These are phyloP conservation scores for Amanita rimosa DNA, from an alignment of 768 basidiomycete genomes.

Conservation along the genomic window DNA sequence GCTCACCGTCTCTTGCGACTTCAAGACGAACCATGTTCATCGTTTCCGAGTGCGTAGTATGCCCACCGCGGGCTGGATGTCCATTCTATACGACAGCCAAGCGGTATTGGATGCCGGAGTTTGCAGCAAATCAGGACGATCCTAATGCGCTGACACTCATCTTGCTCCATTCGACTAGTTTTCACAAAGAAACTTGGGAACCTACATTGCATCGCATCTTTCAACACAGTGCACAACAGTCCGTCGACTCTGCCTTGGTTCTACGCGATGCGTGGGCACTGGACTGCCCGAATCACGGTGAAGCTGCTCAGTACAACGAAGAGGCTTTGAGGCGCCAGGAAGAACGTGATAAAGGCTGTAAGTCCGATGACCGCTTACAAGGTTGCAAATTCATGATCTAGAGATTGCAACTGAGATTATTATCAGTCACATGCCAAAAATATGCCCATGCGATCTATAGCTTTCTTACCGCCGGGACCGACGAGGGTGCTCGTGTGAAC, in stretches of 20 bases:
- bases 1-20: too few relatives aligned
- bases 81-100: conserved; percentile 45
- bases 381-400: too few relatives aligned
- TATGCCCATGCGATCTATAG: conserved; percentile 49
- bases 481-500: conserved; percentile 28
- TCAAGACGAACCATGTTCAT: too few relatives aligned
- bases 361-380: too few relatives aligned
- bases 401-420: conserved; percentile 4
- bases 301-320: conserved; percentile 44
- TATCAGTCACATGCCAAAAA: conserved; percentile 49
- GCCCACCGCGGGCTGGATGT: conserved; percentile 29
- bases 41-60: conserved; percentile 12
- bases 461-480: conserved; percentile 35
- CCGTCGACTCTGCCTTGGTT: conserved; percentile 14
- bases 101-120: conserved; percentile 35
- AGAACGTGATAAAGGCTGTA: conserved; percentile 36
- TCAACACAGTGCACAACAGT: conserved; percentile 4
- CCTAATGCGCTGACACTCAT: conserved; percentile 43
- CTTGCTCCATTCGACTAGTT: conserved; percentile 60
- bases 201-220: conserved; percentile 44
- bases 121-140: conserved; percentile 23
- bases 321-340: conserved; percentile 24
- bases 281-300: conserved; percentile 68
- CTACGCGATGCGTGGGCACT: conserved; percentile 56
- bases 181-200: conserved; percentile 69